phyloP scores from a whole-genome alignment of 441 rosid genomes.

The Mallotus japonicus region DNA sequence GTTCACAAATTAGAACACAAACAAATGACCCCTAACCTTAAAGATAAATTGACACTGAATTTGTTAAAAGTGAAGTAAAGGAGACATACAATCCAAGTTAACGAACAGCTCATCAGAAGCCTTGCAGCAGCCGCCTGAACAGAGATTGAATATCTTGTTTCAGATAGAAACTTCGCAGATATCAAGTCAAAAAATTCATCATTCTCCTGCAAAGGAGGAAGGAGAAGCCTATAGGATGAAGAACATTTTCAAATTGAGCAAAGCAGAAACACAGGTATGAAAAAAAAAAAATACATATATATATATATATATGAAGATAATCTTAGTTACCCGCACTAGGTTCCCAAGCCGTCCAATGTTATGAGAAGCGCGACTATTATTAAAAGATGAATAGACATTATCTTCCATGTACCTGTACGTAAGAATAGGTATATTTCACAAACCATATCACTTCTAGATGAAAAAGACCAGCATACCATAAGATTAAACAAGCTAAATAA shows the following conservation, averaged over 20 bases:
- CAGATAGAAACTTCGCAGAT: constrained; percentile 85
- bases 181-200: constrained; percentile 95
- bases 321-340: constrained; percentile 49
- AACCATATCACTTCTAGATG: not conserved
- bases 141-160: constrained; percentile 59
- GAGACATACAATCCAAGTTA: constrained; percentile 70
- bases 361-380: constrained; percentile 70
- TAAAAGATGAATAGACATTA: constrained; percentile 44
- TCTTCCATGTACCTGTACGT: constrained; percentile 57
- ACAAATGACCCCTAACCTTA: not conserved
- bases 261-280: not conserved
- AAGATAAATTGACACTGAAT: not conserved
- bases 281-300: not conserved
- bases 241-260: not conserved
- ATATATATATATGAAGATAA: too few species aligned
- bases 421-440: not conserved
- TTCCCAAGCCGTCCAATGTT: constrained; percentile 76
- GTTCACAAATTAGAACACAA: constrained; percentile 23
- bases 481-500: not conserved
- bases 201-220: constrained; percentile 62
- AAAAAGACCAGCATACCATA: not conserved
- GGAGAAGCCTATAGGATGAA: constrained; percentile 15
- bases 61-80: not conserved
- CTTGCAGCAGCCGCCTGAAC: constrained; percentile 91
- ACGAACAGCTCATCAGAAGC: constrained; percentile 76